phyloP scores from a whole-genome alignment of 805 yeast genomes.

The Candida hungchunana region DNA sequence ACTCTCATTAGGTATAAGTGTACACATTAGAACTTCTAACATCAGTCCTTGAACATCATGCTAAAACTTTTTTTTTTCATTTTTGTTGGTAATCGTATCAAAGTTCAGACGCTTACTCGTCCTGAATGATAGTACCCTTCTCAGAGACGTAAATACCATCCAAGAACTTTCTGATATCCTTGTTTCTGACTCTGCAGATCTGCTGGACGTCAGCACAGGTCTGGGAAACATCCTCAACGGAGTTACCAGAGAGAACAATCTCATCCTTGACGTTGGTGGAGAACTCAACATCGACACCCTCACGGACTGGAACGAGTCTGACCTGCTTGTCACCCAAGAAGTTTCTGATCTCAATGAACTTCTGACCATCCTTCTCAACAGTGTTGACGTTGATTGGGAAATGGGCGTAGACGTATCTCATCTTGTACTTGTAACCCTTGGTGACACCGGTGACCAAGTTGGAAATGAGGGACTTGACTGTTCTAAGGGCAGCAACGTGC shows the following conservation, averaged over 20 bases:
- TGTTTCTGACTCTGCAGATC: conserved; percentile 97
- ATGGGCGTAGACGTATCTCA: conserved; percentile 99
- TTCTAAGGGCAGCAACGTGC: conserved; percentile 99
- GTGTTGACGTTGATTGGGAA: conserved; percentile 99
- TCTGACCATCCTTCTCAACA: conserved; percentile 68
- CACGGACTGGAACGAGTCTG: conserved; percentile 78
- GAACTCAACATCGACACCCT: conserved; percentile 83
- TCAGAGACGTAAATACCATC: conserved; percentile 99
- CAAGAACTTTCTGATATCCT: conserved; percentile 99
- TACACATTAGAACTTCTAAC: neutral
- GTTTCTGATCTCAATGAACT: conserved; percentile 93
- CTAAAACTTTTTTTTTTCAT: conserved; percentile 2
- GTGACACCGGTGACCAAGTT: conserved; percentile 98
- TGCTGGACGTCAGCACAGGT: conserved; percentile 98
- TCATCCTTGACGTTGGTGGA: conserved; percentile 91
- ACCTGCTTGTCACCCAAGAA: conserved; percentile 99
- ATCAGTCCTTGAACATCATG: too few species aligned
- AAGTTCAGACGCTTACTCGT: conserved; percentile 28
- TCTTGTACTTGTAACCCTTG: conserved; percentile 98
- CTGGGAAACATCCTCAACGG: conserved; percentile 95
- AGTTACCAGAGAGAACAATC: conserved; percentile 89
- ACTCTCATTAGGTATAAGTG: neutral
- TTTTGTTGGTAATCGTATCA: neutral
- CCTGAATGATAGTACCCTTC: conserved; percentile 83
- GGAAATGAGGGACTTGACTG: conserved; percentile 90